Base-by-base conservation (phyloP, 768 basidiomycete species). In the Tulasnella sp. region DNA sequence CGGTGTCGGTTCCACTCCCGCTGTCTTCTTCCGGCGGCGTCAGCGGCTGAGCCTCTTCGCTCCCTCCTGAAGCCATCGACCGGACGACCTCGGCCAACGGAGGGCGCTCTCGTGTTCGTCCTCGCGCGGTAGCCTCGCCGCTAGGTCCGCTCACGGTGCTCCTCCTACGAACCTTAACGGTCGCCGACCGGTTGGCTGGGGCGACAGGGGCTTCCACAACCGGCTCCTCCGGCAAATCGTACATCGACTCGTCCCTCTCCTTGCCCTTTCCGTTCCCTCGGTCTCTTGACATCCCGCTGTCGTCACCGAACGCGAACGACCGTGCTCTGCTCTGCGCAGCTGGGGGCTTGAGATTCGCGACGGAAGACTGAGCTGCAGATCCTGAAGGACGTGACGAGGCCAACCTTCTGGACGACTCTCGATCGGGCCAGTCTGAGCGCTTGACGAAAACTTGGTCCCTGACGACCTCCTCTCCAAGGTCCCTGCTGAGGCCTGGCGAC, bases 391-490 rank as follows among this genome's bases (percentile, higher is more conserved):
- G 74, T 0, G 50, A 16, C 14, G 50, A 34, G 0, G 31, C 28
- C 34, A 69, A 69, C 24, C 58, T 34, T 37, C 77, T 48, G 28
- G 46, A 58, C 31, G 90, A 87, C 86, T 94, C 94, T 58, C 93
- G 90, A 85, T 94, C 93, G 1, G 93, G 93, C 94, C 94, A 95
- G 82, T 93, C 94, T 22, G 94, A 91, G 64, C 94, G 90, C 84
- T 94, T 94, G 73, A 95, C 93, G 44, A 83, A 81, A 24, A 82
- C 78, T 24, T 93, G 89, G 81, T 93, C 90, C 37, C 90, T 89
- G 20, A 78, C 60, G 69, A 93, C 91, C 81, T 90, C 89, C 41
- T 88, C 77, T 24, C 58, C 77, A 41, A 58, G 64, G 28, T 78
- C 58, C 41, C 31, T 1, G 12, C 22, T 16, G 12, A 31, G 11